Evolutionary conservation across 2,329 filamentous ascomycete species (phyloP), one percentile per base, ranked within the genome.

Genomic region (Phialemonium atrogriseum): DNA sequence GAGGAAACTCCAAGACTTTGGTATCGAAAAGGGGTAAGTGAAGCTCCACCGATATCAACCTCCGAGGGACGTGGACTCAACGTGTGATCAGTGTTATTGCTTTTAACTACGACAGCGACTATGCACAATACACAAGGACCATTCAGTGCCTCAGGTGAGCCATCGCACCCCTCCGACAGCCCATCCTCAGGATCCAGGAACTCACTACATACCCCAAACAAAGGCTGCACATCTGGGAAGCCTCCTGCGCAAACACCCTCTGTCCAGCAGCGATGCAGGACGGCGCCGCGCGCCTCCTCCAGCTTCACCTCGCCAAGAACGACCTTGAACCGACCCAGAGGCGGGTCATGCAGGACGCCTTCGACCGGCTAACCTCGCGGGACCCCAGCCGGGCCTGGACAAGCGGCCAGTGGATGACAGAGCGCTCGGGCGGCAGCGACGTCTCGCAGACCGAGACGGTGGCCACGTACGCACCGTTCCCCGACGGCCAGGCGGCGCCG

Each of bases 341-440:
- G 7, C 41, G 43, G 12, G 66, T 76, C 1, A 64, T 77, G 28
- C 56, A 66, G 22, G 62, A 70, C 24, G 70, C 70, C 4, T 74
- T 66, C 40, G 46, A 55, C 5, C 66, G 67, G 10, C 55, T 83
- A 4, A 71, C 59, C 2, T 72, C 68, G 4, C 59, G 69, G 5
- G 63, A 79, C 15, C 56, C 62, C 0, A 33, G 45, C 0, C 41
- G 54, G 12, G 70, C 73, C 1, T 85, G 80, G 80, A 85, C 79
- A 0, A 80, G 72, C 24, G 80, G 80, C 0, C 80, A 85, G 49
- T 85, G 81, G 80, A 84, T 85, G 80, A 85, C 80, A 0, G 80
- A 84, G 44, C 64, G 80, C 3, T 64, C 67, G 0, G 80, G 80
- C 2, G 80, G 80, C 0, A 81, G 76, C 40, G 80, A 85, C 44